Evolutionary conservation across 2,329 filamentous ascomycete species (phyloP).

Genomic region (Endoconidiophora laricicola): DNA sequence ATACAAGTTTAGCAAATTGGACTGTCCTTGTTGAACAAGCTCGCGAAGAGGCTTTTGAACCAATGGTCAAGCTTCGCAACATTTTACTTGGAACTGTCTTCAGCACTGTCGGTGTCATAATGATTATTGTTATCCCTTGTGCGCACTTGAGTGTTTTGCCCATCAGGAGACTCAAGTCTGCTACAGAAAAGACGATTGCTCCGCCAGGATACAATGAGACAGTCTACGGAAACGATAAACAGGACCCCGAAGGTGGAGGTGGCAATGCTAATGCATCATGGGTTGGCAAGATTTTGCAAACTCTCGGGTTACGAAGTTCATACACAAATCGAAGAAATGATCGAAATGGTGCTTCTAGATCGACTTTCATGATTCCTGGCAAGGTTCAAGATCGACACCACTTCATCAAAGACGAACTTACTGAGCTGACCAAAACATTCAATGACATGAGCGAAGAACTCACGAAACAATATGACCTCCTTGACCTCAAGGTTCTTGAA

Average conservation of each 20-base stretch:
- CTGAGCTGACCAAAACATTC: conserved; percentile 69
- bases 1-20: conserved; percentile 60
- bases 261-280: conserved; percentile 2
- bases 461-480: conserved; percentile 64
- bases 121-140: conserved; percentile 58
- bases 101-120: conserved; percentile 56
- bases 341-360: conserved; percentile 24
- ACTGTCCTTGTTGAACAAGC: conserved; percentile 65
- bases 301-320: conserved; percentile 12
- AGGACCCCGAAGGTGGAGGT: conserved; percentile 1
- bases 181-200: conserved; percentile 56
- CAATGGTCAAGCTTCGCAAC: conserved; percentile 58
- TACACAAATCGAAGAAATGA: conserved; percentile 18
- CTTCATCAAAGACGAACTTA: conserved; percentile 66
- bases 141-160: conserved; percentile 70
- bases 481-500: conserved; percentile 72
- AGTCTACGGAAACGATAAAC: conserved; percentile 21
- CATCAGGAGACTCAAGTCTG: conserved; percentile 57
- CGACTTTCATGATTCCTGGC: conserved; percentile 66
- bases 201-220: conserved; percentile 43
- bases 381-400: conserved; percentile 65
- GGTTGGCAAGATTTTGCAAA: conserved; percentile 12
- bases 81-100: conserved; percentile 77
- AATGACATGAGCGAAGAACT: conserved; percentile 91
- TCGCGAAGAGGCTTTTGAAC: conserved; percentile 55